Evolutionary conservation across 305 asterid species (phyloP), one percentile per base, ranked within the genome.

Genomic region (Vinca major): DNA sequence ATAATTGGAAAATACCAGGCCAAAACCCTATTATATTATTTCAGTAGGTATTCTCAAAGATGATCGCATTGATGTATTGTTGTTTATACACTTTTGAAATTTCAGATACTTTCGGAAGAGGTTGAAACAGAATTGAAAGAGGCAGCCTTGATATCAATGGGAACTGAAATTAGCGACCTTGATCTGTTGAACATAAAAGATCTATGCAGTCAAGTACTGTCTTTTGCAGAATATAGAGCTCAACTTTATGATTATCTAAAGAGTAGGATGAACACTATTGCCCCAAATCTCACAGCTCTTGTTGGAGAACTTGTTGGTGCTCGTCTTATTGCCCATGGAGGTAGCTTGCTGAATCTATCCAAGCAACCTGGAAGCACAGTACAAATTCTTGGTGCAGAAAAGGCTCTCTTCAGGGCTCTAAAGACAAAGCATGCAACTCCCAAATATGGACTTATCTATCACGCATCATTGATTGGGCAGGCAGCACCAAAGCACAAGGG

Each of bases 291-390:
- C 40, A 90, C 97, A 2, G 99, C 97, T 61, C 92, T 93, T 62
- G 99, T 89, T 67, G 99, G 99, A 69, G 99, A 93, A 71, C 96
- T 93, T 8, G 98, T 93, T 66, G 98, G 98, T 61, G 97, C 97
- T 78, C 96, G 99, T 8, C 85, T 93, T 81, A 87, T 89, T 76
- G 97, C 97, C 33, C 99, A 90, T 81, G 97, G 99, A 26, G 96
- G 99, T 74, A 93, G 99, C 86, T 89, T 93, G 72, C 12, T 90
- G 36, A 93, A 90, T 85, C 94, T 93, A 68, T 94, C 99, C 0
- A 93, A 93, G 90, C 99, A 93, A 76, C 97, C 99, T 17, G 96
- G 96, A 72, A 93, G 99, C 68, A 91, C 99, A 2, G 96, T 93
- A 63, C 99, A 93, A 80, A 93, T 93, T 48, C 96, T 93, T 40